phyloP scores from a whole-genome alignment of 345 rosid genomes.

The Gossypium arboreum region DNA sequence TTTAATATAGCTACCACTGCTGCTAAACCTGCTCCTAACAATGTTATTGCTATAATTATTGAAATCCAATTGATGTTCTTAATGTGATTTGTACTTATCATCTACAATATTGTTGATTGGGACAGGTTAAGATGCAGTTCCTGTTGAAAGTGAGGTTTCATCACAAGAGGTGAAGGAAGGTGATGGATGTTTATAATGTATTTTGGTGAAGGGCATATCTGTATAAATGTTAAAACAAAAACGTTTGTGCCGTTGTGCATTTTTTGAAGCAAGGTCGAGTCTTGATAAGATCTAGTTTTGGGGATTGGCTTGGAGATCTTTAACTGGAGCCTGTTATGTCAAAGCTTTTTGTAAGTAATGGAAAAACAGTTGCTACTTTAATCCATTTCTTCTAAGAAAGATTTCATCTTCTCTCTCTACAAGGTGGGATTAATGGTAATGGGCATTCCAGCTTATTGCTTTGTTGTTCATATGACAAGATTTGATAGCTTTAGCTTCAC shows the following conservation, averaged over 20 bases:
- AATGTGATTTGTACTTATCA: neutral
- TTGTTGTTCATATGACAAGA: neutral
- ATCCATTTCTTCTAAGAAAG: neutral
- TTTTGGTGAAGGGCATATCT: neutral
- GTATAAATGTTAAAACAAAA: neutral
- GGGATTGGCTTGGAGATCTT: slow-evolving; percentile 44
- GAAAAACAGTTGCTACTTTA: neutral
- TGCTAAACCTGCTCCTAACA: neutral
- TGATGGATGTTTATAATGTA: neutral
- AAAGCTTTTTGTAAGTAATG: slow-evolving; percentile 9
- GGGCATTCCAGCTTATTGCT: neutral
- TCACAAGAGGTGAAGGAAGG: slow-evolving; percentile 56
- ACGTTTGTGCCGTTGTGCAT: neutral
- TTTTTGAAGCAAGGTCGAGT: neutral
- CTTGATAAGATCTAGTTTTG: slow-evolving; percentile 43
- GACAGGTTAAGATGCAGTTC: slow-evolving; percentile 80
- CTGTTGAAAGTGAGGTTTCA: slow-evolving; percentile 67
- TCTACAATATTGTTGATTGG: slow-evolving; percentile 12
- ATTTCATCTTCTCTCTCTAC: neutral
- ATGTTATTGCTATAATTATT: neutral
- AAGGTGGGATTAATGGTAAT: neutral
- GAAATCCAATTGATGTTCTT: neutral
- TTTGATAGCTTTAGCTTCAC: neutral
- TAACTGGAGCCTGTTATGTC: slow-evolving; percentile 19
- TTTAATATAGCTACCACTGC: neutral